These are phyloP conservation scores for Metroxylon sagu DNA, from an alignment of 176 grass and related monocot genomes.

Conservation along the genomic window DNA sequence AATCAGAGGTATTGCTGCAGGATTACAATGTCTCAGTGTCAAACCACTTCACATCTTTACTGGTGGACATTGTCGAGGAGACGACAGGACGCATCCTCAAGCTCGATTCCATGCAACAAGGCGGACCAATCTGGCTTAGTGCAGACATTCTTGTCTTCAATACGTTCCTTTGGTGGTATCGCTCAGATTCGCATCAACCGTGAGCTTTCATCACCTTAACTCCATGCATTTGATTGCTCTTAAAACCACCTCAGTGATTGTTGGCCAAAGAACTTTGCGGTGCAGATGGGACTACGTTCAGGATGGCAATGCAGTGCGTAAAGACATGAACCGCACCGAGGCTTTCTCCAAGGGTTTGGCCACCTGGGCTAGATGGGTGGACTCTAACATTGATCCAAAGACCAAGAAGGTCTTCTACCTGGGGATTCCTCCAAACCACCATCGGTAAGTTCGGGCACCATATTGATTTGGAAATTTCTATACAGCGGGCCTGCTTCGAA, in stretches of 20 bases:
- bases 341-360: constrained; percentile 54
- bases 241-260: no score
- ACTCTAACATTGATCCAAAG: constrained; percentile 33
- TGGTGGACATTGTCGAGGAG: constrained; percentile 50
- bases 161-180: constrained; percentile 94
- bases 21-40: constrained; percentile 59
- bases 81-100: constrained; percentile 46
- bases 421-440: constrained; percentile 60
- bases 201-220: not conserved
- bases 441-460: no score
- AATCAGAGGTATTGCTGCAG: constrained; percentile 19
- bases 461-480: no score
- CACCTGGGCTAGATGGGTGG: constrained; percentile 73
- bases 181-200: no score
- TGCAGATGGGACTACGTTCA: constrained; percentile 74
- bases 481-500: no score
- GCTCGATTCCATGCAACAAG: constrained; percentile 44
- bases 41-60: constrained; percentile 70
- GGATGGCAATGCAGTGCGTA: constrained; percentile 21
- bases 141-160: constrained; percentile 86
- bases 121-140: constrained; percentile 31
- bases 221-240: no score
- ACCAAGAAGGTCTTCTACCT: constrained; percentile 63
- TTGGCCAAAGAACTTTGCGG: no score
- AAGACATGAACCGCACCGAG: constrained; percentile 60